Percentiles rank a stretch among this genome's conserved stretches.
phyloP scores from a whole-genome alignment of 2,329 filamentous ascomycete genomes.

The Beauveria sp. region DNA sequence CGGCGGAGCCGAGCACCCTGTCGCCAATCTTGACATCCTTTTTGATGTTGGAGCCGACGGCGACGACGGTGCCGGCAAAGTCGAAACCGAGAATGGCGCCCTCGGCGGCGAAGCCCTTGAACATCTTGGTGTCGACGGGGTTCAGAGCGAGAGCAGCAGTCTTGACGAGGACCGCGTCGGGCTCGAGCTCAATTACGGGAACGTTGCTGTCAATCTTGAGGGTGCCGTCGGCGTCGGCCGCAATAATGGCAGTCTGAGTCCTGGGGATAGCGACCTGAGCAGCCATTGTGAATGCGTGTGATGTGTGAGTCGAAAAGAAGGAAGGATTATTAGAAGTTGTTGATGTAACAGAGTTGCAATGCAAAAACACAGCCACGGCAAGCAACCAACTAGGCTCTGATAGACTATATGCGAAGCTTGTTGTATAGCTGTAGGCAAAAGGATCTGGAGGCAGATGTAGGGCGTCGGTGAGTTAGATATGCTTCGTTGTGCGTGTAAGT shows the following conservation, averaged over 20 bases:
- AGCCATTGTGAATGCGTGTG: conserved; percentile 6
- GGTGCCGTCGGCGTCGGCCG: conserved; percentile 3
- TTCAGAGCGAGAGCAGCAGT: conserved; percentile 27
- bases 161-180: conserved; percentile 17
- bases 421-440: neutral
- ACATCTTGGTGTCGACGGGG: conserved; percentile 28
- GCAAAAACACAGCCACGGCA: neutral
- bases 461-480: neutral
- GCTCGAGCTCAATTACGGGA: conserved; percentile 7
- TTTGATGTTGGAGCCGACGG: conserved; percentile 15
- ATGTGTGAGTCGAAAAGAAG: neutral
- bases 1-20: conserved; percentile 19
- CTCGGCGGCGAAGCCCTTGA: conserved; percentile 17
- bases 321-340: neutral
- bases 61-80: conserved; percentile 26
- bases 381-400: neutral
- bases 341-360: neutral
- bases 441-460: neutral
- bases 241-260: conserved; percentile 9
- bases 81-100: conserved; percentile 27
- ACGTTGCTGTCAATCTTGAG: conserved; percentile 3
- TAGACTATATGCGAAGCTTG: neutral
- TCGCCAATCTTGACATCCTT: conserved; percentile 17
- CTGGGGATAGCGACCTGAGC: conserved; percentile 7
- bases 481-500: neutral